A percentile compares a stretch with the other conserved stretches of the same genome.
Evolutionary conservation across 768 basidiomycete genomes (phyloP).

Genomic region (Termitomyces sp.): DNA sequence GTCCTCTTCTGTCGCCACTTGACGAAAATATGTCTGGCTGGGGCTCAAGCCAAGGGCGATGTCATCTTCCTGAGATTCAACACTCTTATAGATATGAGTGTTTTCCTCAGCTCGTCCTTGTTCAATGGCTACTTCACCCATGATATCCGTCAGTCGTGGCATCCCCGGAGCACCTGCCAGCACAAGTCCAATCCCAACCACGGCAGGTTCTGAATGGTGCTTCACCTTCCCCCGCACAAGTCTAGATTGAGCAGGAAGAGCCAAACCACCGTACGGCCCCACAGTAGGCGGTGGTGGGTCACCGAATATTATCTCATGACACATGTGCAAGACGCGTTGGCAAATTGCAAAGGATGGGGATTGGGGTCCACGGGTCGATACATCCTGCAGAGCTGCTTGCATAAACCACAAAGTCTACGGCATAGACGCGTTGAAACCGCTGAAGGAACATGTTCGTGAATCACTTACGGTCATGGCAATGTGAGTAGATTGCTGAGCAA

Average conservation of each 20-base stretch:
- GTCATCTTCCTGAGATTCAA: slow-evolving; percentile 42
- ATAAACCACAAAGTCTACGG: slow-evolving; percentile 94
- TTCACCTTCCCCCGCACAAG: slow-evolving; percentile 62
- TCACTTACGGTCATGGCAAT: slow-evolving; percentile 87
- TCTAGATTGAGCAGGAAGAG: slow-evolving; percentile 40
- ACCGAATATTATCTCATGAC: slow-evolving; percentile 95
- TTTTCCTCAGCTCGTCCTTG: slow-evolving; percentile 78
- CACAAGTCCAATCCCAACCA: slow-evolving; percentile 82
- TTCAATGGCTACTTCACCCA: slow-evolving; percentile 82
- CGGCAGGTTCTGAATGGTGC: slow-evolving; percentile 61
- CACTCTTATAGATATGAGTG: slow-evolving; percentile 40
- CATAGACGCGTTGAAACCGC: slow-evolving; percentile 10
- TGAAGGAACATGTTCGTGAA: not conserved
- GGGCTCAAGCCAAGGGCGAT: slow-evolving; percentile 22
- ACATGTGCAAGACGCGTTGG: slow-evolving; percentile 83
- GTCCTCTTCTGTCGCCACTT: slow-evolving; percentile 28
- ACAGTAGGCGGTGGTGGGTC: slow-evolving; percentile 66
- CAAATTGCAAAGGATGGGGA: slow-evolving; percentile 86
- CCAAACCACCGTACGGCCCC: slow-evolving; percentile 62
- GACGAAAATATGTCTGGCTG: slow-evolving; percentile 12
- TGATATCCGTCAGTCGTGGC: slow-evolving; percentile 64
- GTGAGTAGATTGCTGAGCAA: slow-evolving; percentile 87
- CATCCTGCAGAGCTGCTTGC: slow-evolving; percentile 89
- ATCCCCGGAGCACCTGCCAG: slow-evolving; percentile 74
- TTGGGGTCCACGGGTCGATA: slow-evolving; percentile 50